Evolutionary conservation across 1,284 basidiomycete genomes (phyloP), one percentile per base, ranked within the genome.

Genomic region (Gymnopus androsaceus): DNA sequence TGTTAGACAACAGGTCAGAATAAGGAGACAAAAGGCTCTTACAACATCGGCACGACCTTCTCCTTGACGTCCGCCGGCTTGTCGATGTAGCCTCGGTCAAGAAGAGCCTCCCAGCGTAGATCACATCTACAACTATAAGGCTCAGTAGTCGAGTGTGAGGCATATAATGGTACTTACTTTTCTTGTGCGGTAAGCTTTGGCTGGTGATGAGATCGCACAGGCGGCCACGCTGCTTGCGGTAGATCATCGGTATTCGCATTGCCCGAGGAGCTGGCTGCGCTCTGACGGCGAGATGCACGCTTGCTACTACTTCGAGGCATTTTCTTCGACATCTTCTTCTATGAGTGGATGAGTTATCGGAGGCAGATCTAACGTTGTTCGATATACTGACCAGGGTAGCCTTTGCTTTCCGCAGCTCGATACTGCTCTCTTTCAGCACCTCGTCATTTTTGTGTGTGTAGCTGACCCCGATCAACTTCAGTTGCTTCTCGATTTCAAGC

Each of bases 391-490:
- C 48, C n/a, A 86, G 66, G 3, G 79, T 78, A 25, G 74, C 77
- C 56, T 77, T 78, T 2, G 83, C 77, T 36, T 83, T 77, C 56
- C 83, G 79, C 51, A 83, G 81, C 63, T 90, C 88, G 33, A 92
- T 82, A 3, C 75, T 77, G 64, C 82, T 91, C n/a, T 84, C 80
- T 3, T 76, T 73, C 12, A 91, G 73, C 12, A 91, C 73, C n/a
- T 84, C 79, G 44, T 89, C 84, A 57, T 91, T 91, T 25, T 79
- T 77, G 64, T 91, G 88, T 25, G 78, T 87, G 60, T 91, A 91
- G 53, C 75, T 78, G 4, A 89, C 78, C 8, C 87, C 85, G 23
- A 82, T 75, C 7, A 75, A 74, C 54, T 75, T 78, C n/a, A 90
- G 72, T 1, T 82, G 81, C 61, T 74, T 79, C 59, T 83, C 75